These are phyloP conservation scores for Lactuca sativa DNA, from an alignment of 129 eudicot genomes.

Conservation along the genomic window DNA sequence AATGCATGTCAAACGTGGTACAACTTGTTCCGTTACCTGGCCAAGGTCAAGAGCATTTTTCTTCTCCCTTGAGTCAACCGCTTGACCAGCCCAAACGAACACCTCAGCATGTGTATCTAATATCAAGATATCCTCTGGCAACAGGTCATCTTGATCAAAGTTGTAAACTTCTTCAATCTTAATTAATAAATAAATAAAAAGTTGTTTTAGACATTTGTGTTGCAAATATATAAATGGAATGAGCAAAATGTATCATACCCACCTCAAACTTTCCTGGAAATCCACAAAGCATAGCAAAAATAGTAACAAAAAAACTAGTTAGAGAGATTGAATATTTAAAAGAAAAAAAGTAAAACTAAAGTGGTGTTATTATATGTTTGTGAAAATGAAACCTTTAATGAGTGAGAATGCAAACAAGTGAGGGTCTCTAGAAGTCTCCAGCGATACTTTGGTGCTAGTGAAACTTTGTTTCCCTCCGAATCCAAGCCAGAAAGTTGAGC, in stretches of 20 bases:
- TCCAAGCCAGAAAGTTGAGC: conserved; percentile 85
- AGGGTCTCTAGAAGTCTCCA: conserved; percentile 76
- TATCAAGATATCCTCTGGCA: conserved; percentile 89
- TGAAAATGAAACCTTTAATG: conserved; percentile 50
- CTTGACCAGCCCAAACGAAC: conserved; percentile 91
- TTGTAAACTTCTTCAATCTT: conserved; percentile 93
- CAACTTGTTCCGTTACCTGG: conserved; percentile 45
- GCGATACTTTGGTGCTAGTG: conserved; percentile 62
- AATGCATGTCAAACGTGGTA: background rate
- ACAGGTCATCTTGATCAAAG: conserved; percentile 93
- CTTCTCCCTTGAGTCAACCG: conserved; percentile 79
- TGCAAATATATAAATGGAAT: background rate
- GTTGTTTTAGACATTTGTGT: conserved; percentile 11
- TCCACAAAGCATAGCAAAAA: conserved; percentile 40
- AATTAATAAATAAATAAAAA: background rate
- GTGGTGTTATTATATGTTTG: background rate
- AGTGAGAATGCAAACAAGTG: conserved; percentile 72
- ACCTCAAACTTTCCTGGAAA: conserved; percentile 94
- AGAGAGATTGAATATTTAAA: conserved; percentile 26
- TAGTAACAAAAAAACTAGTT: conserved; percentile 37
- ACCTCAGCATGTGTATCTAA: conserved; percentile 96
- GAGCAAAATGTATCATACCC: conserved; percentile 18
- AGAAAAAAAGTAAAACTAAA: background rate
- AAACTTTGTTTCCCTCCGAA: conserved; percentile 89
- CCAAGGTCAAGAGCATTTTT: conserved; percentile 80